Evolutionary conservation across 2,329 filamentous ascomycete genomes (phyloP), one percentile per base, ranked within the genome.

Genomic region (Aspergillus ustus): DNA sequence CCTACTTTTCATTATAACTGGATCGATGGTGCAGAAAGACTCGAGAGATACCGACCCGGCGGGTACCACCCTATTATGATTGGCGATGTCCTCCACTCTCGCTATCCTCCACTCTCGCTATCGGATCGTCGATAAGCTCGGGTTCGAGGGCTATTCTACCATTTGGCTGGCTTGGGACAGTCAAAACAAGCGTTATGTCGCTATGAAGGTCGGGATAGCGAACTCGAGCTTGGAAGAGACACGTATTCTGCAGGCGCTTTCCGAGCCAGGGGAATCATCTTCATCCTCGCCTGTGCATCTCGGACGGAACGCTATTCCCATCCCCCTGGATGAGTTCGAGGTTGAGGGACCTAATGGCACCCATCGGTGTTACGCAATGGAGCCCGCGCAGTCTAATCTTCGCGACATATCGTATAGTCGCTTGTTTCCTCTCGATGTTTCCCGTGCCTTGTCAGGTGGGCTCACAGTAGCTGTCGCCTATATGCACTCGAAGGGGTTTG

Each of bases 81-180:
- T 25, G 71, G 72, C 2, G 71, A 76, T 13, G 37, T 72, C 5
- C 64, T 77, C 1, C 62, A 73, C 37, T 63, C 66, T 20, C 60
- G 75, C 44, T 81, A 81, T 57, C 70, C 64, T 77, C 1, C 62
- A 73, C 37, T 63, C 66, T 20, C 60, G 75, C 44, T 81, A 81
- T 57, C 70, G 66, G 6, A 70, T 82, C 46, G 69, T 76, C 1
- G 76, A 78, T 19, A 81, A 82, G 63, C 69, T 82, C 6, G 78
- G 78, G 0, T 79, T 72, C 67, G 78, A 80, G 7, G 71, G 71
- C 4, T 78, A 74, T 63, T 81, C 78, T 4, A 81, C 77, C 0
- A 73, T 80, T 49, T 82, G 77, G 77, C 66, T 81, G 57, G 76
- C 77, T 7, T 72, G 64, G 4, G 78, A 82, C 54, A 67, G 60